Evolutionary conservation across 2,329 filamentous ascomycete species (phyloP).

Genomic region (Talaromyces rugulosus): DNA sequence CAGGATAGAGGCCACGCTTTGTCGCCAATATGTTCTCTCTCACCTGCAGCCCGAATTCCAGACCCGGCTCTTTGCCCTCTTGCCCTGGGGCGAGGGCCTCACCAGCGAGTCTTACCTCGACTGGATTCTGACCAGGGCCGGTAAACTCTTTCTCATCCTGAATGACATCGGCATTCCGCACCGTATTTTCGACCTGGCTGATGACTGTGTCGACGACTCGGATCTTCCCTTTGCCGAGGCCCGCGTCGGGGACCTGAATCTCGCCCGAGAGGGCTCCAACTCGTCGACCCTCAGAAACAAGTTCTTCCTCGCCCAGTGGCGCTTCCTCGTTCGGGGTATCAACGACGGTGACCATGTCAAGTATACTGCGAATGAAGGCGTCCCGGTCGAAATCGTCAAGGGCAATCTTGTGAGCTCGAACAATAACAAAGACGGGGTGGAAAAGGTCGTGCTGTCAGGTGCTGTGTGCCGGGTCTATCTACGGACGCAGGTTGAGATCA

Average conservation of each 20-base stretch:
- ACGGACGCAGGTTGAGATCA: constrained; percentile 36
- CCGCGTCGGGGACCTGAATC: constrained; percentile 50
- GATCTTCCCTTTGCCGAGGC: constrained; percentile 56
- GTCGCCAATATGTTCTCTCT: constrained; percentile 36
- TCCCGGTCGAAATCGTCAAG: constrained; percentile 50
- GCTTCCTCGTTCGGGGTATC: constrained; percentile 54
- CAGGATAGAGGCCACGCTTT: constrained; percentile 39
- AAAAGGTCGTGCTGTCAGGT: constrained; percentile 38
- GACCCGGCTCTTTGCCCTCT: constrained; percentile 33
- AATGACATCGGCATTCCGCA: constrained; percentile 58
- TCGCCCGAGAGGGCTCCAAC: constrained; percentile 45
- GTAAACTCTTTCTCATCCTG: constrained; percentile 57
- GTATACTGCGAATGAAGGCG: constrained; percentile 56
- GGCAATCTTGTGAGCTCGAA: constrained; percentile 16
- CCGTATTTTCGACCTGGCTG: constrained; percentile 58
- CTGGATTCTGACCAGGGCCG: constrained; percentile 58
- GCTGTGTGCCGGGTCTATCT: constrained; percentile 31
- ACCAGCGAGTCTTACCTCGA: constrained; percentile 55
- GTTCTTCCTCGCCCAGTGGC: constrained; percentile 59
- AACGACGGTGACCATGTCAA: constrained; percentile 54
- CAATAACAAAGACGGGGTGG: constrained; percentile 30
- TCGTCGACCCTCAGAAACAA: constrained; percentile 44
- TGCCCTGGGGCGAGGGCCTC: constrained; percentile 41
- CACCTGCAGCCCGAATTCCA: constrained; percentile 32
- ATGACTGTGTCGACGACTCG: constrained; percentile 58